A percentile compares a stretch with the other conserved stretches of the same genome.
These are phyloP conservation scores for Carex myosuroides DNA, from an alignment of 176 grass and related monocot species.

Conservation along the genomic window DNA sequence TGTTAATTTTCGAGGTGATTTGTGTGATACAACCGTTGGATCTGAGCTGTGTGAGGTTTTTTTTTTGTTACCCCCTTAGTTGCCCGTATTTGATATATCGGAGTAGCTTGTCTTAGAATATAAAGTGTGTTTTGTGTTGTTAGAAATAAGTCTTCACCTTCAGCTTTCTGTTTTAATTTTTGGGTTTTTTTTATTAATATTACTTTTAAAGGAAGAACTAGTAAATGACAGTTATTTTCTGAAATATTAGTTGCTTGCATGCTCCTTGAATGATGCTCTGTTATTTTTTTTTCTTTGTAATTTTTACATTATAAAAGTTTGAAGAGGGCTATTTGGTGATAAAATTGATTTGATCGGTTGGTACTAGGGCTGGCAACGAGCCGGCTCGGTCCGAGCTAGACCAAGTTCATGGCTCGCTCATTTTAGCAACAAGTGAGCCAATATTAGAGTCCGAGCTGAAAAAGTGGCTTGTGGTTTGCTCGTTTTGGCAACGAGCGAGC, in stretches of 20 bases:
- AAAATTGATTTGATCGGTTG: neutral
- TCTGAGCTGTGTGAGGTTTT: neutral
- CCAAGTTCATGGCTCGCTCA: no score
- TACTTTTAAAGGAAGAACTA: neutral
- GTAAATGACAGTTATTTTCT: conserved; percentile 2
- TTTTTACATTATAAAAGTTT: neutral
- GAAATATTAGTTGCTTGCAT: neutral
- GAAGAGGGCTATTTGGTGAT: neutral
- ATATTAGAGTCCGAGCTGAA: no score
- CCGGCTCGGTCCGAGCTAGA: no score
- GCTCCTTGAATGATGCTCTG: neutral
- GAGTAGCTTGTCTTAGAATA: neutral
- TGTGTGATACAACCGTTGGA: neutral
- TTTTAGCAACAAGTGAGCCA: no score
- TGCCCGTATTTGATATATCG: neutral
- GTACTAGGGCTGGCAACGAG: no score
- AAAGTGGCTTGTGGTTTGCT: no score
- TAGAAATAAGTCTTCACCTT: neutral
- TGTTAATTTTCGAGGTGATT: neutral
- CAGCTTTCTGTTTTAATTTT: neutral
- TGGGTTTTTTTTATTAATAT: neutral
- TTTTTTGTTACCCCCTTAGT: neutral
- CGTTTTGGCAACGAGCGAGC: no score
- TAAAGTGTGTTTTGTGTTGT: neutral
- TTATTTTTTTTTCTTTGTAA: neutral